Percentiles rank a stretch among this genome's conserved stretches.
These are phyloP conservation scores for Arachis stenosperma DNA, from an alignment of 306 rosid species.

Conservation along the genomic window DNA sequence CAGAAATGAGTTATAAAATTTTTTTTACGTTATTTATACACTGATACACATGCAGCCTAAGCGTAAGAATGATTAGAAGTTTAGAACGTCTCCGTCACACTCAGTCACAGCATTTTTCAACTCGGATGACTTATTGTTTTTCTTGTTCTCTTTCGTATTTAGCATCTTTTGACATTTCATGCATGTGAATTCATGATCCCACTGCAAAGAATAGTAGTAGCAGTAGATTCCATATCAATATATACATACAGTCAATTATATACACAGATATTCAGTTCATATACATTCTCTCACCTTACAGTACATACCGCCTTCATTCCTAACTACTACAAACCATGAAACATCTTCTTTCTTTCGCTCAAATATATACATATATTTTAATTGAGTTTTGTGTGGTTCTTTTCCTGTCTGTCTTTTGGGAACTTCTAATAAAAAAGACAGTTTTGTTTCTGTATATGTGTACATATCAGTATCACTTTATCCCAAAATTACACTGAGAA, in stretches of 20 bases:
- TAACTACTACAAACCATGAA: constrained; percentile 18
- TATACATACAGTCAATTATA: background rate
- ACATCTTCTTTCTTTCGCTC: constrained; percentile 8
- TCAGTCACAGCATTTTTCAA: background rate
- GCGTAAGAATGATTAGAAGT: too few species aligned
- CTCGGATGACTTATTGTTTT: background rate
- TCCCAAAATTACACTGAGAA: background rate
- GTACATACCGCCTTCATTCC: background rate
- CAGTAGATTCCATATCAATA: background rate
- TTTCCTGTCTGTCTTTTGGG: constrained; percentile 14
- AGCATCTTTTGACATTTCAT: constrained; percentile 1
- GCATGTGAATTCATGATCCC: constrained; percentile 30
- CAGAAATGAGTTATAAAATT: too few species aligned
- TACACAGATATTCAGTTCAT: background rate
- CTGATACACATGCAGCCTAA: background rate
- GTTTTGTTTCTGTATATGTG: background rate
- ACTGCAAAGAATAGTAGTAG: background rate
- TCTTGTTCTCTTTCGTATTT: background rate
- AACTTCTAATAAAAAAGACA: background rate
- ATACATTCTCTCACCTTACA: background rate
- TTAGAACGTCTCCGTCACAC: background rate
- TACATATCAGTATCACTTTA: background rate
- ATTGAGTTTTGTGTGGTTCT: background rate
- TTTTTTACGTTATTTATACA: too few species aligned
- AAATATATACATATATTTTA: constrained; percentile 7